Evolutionary conservation across 345 rosid species (phyloP).

Genomic region (Eucalyptus marginata): DNA sequence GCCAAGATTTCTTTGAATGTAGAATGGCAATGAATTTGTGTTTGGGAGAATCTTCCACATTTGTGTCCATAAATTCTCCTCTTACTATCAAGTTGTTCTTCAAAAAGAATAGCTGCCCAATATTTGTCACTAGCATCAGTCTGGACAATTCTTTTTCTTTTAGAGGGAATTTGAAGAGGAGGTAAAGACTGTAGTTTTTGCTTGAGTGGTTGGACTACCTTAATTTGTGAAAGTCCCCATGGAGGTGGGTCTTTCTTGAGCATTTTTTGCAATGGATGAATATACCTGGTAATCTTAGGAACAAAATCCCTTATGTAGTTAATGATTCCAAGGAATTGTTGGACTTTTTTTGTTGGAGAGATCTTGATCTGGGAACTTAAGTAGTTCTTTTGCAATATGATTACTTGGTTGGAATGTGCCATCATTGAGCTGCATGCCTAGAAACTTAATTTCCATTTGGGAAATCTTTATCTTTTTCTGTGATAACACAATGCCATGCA

Average conservation of each 20-base stretch:
- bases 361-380: no score
- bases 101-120: background rate
- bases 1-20: background rate
- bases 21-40: background rate
- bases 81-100: background rate
- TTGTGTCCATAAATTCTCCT: background rate
- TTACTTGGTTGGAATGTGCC: background rate
- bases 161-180: no score
- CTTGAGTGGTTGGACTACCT: background rate
- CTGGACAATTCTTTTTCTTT: no score
- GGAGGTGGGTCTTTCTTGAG: background rate
- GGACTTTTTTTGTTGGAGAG: background rate
- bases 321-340: background rate
- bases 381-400: background rate
- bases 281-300: background rate
- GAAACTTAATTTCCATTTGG: fast-evolving
- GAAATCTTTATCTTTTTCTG: background rate
- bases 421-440: background rate
- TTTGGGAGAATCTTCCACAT: background rate
- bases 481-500: background rate
- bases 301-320: background rate
- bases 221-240: background rate
- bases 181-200: background rate
- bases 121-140: background rate
- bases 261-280: background rate